Conservation (phyloP, 2,329 filamentous ascomycete genomes). For the Aspergillus quadricinctus region DNA sequence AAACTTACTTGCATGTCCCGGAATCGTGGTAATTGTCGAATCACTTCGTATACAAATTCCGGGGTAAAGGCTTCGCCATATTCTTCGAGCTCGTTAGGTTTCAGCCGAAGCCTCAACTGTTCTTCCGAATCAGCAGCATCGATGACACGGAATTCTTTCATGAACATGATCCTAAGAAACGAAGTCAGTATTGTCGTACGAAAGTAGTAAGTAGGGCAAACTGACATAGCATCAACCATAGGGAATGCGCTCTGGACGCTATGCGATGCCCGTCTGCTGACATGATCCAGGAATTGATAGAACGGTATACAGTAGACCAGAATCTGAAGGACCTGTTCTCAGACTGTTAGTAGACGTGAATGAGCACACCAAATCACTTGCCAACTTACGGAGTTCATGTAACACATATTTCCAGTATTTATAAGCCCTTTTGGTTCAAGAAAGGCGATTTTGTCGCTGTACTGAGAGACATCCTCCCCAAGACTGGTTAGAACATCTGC, state of each 20-base stretch:
- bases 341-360: slow-evolving; percentile 26
- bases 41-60: slow-evolving; percentile 92
- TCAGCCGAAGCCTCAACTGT: slow-evolving; percentile 67
- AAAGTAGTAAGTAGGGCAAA: slow-evolving; percentile 15
- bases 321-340: slow-evolving; percentile 78
- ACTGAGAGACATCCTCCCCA: slow-evolving; percentile 57
- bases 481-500: slow-evolving; percentile 74
- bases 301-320: slow-evolving; percentile 92
- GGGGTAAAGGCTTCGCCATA: slow-evolving; percentile 90
- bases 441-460: slow-evolving; percentile 65
- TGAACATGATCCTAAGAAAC: slow-evolving; percentile 76
- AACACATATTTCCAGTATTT: slow-evolving; percentile 98
- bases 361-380: slow-evolving; percentile 11
- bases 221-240: slow-evolving; percentile 86
- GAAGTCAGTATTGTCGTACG: slow-evolving; percentile 4
- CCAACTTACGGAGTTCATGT: slow-evolving; percentile 94
- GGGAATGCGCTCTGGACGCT: slow-evolving; percentile 96
- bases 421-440: slow-evolving; percentile 89
- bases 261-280: slow-evolving; percentile 76
- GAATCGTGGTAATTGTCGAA: slow-evolving; percentile 80
- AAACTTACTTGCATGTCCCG: slow-evolving; percentile 77
- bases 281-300: slow-evolving; percentile 85
- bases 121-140: slow-evolving; percentile 72
- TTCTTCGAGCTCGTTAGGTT: slow-evolving; percentile 77
- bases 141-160: slow-evolving; percentile 84